phyloP scores from a whole-genome alignment of 352 stramenopile species.

The Aphanomyces stellatus region DNA sequence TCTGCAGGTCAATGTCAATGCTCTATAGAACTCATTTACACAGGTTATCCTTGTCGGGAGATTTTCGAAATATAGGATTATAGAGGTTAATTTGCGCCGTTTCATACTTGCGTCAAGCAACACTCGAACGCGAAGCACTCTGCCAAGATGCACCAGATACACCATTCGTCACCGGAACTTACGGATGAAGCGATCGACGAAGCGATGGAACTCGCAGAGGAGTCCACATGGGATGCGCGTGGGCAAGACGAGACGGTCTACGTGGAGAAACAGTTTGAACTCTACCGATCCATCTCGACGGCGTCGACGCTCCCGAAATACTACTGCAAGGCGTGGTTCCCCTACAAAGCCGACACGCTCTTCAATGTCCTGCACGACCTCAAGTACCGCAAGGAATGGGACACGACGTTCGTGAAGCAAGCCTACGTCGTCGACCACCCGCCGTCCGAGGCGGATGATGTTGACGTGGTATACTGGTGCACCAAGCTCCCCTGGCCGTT shows the following conservation, averaged over 20 bases:
- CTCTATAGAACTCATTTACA: not conserved
- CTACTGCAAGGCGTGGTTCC: slow-evolving; percentile 61
- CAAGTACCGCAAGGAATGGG: slow-evolving; percentile 47
- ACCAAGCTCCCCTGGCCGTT: slow-evolving; percentile 57
- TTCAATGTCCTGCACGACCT: slow-evolving; percentile 58
- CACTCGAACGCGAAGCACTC: too few species aligned
- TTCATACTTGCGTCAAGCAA: too few species aligned
- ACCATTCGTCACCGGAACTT: not conserved
- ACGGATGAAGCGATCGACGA: not conserved
- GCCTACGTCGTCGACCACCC: slow-evolving; percentile 36
- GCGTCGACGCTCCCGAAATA: slow-evolving; percentile 56
- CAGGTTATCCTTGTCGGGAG: too few species aligned
- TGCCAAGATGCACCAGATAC: not conserved
- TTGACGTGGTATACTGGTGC: slow-evolving; percentile 59
- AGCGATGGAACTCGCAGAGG: not conserved
- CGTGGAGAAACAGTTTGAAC: slow-evolving; percentile 58
- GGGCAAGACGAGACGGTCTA: slow-evolving; percentile 48
- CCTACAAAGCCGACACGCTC: slow-evolving; percentile 54
- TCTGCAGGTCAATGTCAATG: too few species aligned
- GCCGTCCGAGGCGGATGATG: slow-evolving; percentile 22
- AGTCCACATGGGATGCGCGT: not conserved
- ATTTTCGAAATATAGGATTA: too few species aligned
- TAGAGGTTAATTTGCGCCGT: too few species aligned
- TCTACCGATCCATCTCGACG: slow-evolving; percentile 44
- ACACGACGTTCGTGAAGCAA: slow-evolving; percentile 38